Evolutionary conservation across 2,329 filamentous ascomycete species (phyloP), one percentile per base, ranked within the genome.

Genomic region (Aspergillus sp.): DNA sequence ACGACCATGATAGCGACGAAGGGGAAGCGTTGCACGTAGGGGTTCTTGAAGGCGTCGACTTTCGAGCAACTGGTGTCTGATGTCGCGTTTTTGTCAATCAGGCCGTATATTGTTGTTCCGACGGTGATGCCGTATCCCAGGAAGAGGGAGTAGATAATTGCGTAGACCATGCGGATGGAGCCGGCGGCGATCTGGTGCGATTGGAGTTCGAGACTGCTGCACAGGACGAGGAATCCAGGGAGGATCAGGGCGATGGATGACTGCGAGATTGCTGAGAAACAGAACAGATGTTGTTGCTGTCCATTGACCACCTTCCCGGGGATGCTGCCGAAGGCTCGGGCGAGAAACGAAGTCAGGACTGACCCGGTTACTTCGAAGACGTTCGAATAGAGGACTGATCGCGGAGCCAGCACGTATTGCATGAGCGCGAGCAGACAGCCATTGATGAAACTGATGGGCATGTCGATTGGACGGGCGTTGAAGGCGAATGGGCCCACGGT

Each of bases 401-500:
- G 79, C 0, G 88, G 86, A 0, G 86, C 83, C 4, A 88, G 70
- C 29, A 88, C 78, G 7, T 91, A 78, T 58, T 93, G 86, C 42
- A 94, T 71, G 45, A 83, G 67, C 1, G 87, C 88, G 0, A 94
- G 75, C 12, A 90, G 70, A 57, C 80, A 83, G 2, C 88, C 88
- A 0, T 94, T 75, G 0, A 88, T 47, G 62, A 93, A 93, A 19
- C 82, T 81, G 29, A 90, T 77, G 0, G 86, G 86, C 48, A 93
- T 71, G 61, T 94, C 88, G 57, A 91, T 84, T 36, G 83, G 79
- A 3, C 86, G 79, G 2, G 85, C 86, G 47, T 82, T 73, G 59
- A 93, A 94, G 3, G 85, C 86, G 58, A 93, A 93, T 0, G 86
- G 86, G 0, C 85, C 87, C 1, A 93, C 87, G 5, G 75, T 79